A percentile compares a stretch with the other conserved stretches of the same genome.
phyloP scores from a whole-genome alignment of 352 stramenopile genomes.

The Globisporangium orthogonon region DNA sequence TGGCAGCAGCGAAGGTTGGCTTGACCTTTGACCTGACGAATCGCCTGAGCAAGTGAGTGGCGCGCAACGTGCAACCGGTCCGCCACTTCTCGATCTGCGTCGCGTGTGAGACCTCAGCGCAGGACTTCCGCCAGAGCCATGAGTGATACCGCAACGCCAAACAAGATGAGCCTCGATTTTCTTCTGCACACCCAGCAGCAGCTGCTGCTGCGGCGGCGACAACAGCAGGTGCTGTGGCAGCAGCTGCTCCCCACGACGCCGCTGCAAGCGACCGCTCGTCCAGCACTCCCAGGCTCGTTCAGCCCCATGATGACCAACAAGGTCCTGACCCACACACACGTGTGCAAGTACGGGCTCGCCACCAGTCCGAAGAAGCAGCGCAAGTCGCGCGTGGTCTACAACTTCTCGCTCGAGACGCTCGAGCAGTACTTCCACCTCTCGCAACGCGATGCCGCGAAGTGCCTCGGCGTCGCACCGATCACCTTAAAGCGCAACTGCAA shows the following conservation, averaged over 20 bases:
- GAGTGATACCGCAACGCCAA: background rate
- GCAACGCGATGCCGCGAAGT: constrained; percentile 40
- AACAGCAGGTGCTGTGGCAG: too few species aligned
- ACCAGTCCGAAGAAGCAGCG: constrained; percentile 6
- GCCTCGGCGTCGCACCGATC: constrained; percentile 47
- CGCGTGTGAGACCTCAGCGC: too few species aligned
- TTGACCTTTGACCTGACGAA: too few species aligned
- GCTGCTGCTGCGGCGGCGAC: too few species aligned
- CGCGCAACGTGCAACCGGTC: too few species aligned
- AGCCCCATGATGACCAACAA: background rate
- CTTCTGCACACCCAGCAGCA: too few species aligned
- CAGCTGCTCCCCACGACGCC: too few species aligned
- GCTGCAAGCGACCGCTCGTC: too few species aligned
- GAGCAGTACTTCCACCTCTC: constrained; percentile 50
- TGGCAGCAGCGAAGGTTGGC: too few species aligned
- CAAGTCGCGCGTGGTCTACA: constrained; percentile 46
- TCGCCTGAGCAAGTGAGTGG: too few species aligned
- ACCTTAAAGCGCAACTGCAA: constrained; percentile 36
- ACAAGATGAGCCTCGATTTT: background rate
- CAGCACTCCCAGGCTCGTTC: background rate
- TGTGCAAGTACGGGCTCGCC: background rate
- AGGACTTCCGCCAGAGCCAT: too few species aligned
- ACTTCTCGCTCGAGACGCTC: constrained; percentile 47
- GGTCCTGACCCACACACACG: background rate
- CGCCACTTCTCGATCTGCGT: too few species aligned